Evolutionary conservation across 2,329 filamentous ascomycete species (phyloP), one percentile per base, ranked within the genome.

Genomic region (Capronia epimyces): DNA sequence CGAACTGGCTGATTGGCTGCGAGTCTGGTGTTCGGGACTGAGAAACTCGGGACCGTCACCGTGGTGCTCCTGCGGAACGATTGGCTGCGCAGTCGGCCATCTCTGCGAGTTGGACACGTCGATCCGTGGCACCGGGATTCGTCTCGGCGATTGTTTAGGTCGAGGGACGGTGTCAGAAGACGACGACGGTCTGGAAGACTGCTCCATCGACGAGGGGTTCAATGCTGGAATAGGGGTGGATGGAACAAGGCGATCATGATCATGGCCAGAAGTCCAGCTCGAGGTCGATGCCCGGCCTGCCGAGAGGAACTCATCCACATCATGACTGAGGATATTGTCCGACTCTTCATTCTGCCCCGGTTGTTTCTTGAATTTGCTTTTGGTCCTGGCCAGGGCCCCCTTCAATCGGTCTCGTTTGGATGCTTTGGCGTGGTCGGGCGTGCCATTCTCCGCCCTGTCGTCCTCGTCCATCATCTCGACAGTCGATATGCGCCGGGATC

Each of bases 81-180:
- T 27, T 51, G 57, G 37, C 54, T 55, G 49, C 8, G 64, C 60
- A 9, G 65, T 62, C 22, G 67, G 65, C 59, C 65, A 64, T 46
- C 64, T 63, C 34, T 66, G 63, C 3, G 62, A 64, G 24, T 52
- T 55, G 21, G 64, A 64, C 53, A 71, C 62, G 49, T 69, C 65
- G 45, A 68, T 60, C 20, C 64, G 64, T 45, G 66, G 66, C 12
- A 67, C 59, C 15, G 59, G 56, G 21, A 62, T 48, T 7, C 50
- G 60, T 54, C 62, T 69, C 58, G 59, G 68, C 43, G 55, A 69
- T 18, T 52, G 50, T 43, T 49, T 46, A 10, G 52, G 46, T 27
- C 27, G 44, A 15, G 48, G n/a, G 32, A 43, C 36, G n/a, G 59
- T 60, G 8, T 61, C 57, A 3, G 55, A 57, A 7, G 34, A 5